phyloP scores from a whole-genome alignment of 352 stramenopile genomes.

The Elongisporangium prolatum region DNA sequence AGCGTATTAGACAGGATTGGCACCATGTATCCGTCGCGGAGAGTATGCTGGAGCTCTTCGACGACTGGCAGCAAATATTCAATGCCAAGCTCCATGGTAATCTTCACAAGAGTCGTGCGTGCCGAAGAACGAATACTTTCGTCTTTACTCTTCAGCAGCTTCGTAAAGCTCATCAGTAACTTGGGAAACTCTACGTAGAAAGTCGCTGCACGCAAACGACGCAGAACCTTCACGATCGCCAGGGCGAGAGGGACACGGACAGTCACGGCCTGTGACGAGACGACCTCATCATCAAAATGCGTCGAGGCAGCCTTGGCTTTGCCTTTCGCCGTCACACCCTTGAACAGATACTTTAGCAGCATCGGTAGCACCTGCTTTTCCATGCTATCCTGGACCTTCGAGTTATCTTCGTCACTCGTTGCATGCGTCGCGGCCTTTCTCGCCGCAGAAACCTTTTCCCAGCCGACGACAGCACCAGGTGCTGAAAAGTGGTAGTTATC shows the following conservation, averaged over 20 bases:
- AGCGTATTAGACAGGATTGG: slow-evolving; percentile 87
- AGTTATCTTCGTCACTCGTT: slow-evolving; percentile 20
- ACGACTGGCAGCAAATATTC: slow-evolving; percentile 84
- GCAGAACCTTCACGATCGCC: slow-evolving; percentile 96
- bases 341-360: slow-evolving; percentile 83
- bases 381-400: slow-evolving; percentile 80
- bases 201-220: slow-evolving; percentile 83
- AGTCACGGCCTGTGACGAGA: slow-evolving; percentile 40
- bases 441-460: slow-evolving; percentile 12
- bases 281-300: slow-evolving; percentile 39
- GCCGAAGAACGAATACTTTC: slow-evolving; percentile 90
- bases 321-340: slow-evolving; percentile 83
- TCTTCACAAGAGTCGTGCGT: slow-evolving; percentile 92
- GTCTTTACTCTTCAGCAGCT: slow-evolving; percentile 89
- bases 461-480: slow-evolving; percentile 30
- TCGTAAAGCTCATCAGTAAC: slow-evolving; percentile 90
- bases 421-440: slow-evolving; percentile 6
- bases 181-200: slow-evolving; percentile 94
- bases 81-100: slow-evolving; percentile 88
- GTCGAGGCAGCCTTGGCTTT: slow-evolving; percentile 29
- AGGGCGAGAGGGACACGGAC: slow-evolving; percentile 93
- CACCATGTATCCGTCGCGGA: slow-evolving; percentile 83
- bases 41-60: slow-evolving; percentile 75
- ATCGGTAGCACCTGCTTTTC: slow-evolving; percentile 79
- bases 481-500: slow-evolving; percentile 96